Conservation (phyloP, 1,284 basidiomycete genomes). For the Rugosomyces carneus region DNA sequence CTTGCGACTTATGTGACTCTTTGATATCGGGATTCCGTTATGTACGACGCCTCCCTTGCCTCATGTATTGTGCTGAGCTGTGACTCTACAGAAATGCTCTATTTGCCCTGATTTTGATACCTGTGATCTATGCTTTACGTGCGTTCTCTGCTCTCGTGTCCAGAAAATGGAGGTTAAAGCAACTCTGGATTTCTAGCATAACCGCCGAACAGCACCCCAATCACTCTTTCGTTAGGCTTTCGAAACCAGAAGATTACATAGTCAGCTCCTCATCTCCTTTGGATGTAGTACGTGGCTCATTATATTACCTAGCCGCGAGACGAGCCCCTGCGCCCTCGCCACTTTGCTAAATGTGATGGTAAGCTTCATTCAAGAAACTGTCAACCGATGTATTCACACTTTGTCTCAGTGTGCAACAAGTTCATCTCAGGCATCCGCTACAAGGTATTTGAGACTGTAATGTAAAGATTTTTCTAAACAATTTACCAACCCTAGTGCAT, state of each 20-base stretch:
- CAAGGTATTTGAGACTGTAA: constrained; percentile 42
- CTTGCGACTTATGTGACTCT: constrained; percentile 72
- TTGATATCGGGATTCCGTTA: constrained; percentile 61
- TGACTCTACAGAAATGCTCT: constrained; percentile 53
- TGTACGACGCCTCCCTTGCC: constrained; percentile 29
- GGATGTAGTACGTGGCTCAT: neutral
- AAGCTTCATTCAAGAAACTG: too few relatives aligned
- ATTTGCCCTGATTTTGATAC: constrained; percentile 74
- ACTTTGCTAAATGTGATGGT: constrained; percentile 52
- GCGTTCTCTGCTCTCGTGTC: constrained; percentile 12
- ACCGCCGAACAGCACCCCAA: constrained; percentile 67
- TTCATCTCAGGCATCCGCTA: constrained; percentile 60
- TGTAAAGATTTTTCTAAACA: neutral
- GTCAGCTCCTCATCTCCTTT: constrained; percentile 16
- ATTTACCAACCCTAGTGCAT: constrained; percentile 54
- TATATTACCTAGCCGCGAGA: constrained; percentile 19
- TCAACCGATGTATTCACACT: neutral
- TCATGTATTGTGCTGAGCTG: neutral
- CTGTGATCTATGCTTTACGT: constrained; percentile 68
- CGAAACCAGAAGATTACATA: constrained; percentile 50
- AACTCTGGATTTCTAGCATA: constrained; percentile 37
- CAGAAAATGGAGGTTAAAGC: neutral
- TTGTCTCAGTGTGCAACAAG: constrained; percentile 40
- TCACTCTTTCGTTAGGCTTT: constrained; percentile 72
- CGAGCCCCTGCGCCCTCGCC: constrained; percentile 21